Base-by-base conservation (phyloP, 768 basidiomycete species). In the Lentinus tigrinus region DNA sequence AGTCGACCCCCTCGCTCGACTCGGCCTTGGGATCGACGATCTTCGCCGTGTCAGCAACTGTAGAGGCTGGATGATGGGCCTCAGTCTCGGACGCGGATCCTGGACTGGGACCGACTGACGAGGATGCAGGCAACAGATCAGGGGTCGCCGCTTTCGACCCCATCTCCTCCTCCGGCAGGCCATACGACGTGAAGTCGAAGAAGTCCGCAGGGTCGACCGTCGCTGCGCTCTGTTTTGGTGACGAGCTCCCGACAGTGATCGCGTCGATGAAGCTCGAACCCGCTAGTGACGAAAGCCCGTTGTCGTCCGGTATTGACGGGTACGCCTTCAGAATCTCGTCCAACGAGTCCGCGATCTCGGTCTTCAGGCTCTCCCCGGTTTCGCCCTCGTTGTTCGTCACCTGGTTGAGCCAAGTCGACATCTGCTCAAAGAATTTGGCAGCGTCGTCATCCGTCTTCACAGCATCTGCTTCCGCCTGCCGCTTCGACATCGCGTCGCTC, bases 381-480 rank as follows among this genome's bases (percentile, higher is more conserved):
- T 81, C 81, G 34, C 74, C 72, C 16, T 75, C 77, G 17, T 67
- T 60, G 8, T 63, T 61, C 13, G 75, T 75, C 40, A 77, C 75
- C 71, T 78, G 74, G 68, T 81, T 84, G 59, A 89, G 77, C 46
- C 89, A 68, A 67, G 87, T 84, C 49, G 81, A 78, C 80, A 88
- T 81, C 63, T 78, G 78, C 65, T 84, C 83, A 40, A 91, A 69
- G 76, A 88, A 85, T 3, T 77, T 76, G 31, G 73, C 71, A 0
- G 87, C 80, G 24, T 91, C 87, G 48, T 89, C 88, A 39, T 85
- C 84, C 0, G 83, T 83, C 77, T 87, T 83, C 65, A 88, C 77
- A 40, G 67, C 72, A 4, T 78, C 74, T 31, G 72, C 52, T 51
- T 77, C 72, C 57, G 76, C 74, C 46, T 74, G 67, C 57, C 65